A percentile compares a stretch with the other conserved stretches of the same genome.
phyloP scores from a whole-genome alignment of 352 stramenopile genomes.

The Pythium phragmiticola region DNA sequence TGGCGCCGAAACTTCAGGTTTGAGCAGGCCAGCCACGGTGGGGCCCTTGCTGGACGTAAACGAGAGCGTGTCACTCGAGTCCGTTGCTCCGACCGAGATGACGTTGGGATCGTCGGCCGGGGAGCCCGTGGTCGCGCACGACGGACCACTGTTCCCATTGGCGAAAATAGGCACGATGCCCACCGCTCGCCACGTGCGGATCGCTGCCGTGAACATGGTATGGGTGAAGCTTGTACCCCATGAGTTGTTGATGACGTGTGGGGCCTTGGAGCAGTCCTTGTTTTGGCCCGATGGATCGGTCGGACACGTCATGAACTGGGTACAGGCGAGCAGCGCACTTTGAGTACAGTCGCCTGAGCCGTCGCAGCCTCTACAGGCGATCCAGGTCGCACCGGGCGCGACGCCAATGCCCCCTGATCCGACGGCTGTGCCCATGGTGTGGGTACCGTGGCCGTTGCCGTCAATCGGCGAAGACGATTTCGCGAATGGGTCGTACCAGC shows the following conservation, averaged over 20 bases:
- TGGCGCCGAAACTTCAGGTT: constrained; percentile 5
- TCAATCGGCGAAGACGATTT: constrained; percentile 21
- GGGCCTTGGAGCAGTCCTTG: constrained; percentile 8
- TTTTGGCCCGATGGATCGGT: background rate
- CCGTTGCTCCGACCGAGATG: constrained; percentile 24
- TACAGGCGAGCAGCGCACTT: constrained; percentile 22
- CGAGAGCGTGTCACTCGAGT: background rate
- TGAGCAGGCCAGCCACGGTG: background rate
- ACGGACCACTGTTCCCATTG: constrained; percentile 20
- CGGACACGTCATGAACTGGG: constrained; percentile 28
- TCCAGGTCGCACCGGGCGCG: constrained; percentile 9
- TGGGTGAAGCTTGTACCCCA: constrained; percentile 14
- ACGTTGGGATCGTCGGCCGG: constrained; percentile 24
- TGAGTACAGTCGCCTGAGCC: constrained; percentile 13
- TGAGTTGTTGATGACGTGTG: constrained; percentile 23
- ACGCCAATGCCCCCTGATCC: constrained; percentile 7
- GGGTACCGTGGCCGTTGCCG: constrained; percentile 23
- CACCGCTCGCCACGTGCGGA: constrained; percentile 24
- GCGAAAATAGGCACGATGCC: constrained; percentile 30
- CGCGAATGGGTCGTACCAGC: constrained; percentile 23
- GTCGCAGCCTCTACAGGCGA: constrained; percentile 2
- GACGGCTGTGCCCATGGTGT: constrained; percentile 12
- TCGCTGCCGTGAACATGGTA: constrained; percentile 7
- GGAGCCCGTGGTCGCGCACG: background rate
- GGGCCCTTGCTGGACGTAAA: constrained; percentile 2